Conservation (phyloP, 129 eudicot genomes). For the Gnaphalium uliginosum region DNA sequence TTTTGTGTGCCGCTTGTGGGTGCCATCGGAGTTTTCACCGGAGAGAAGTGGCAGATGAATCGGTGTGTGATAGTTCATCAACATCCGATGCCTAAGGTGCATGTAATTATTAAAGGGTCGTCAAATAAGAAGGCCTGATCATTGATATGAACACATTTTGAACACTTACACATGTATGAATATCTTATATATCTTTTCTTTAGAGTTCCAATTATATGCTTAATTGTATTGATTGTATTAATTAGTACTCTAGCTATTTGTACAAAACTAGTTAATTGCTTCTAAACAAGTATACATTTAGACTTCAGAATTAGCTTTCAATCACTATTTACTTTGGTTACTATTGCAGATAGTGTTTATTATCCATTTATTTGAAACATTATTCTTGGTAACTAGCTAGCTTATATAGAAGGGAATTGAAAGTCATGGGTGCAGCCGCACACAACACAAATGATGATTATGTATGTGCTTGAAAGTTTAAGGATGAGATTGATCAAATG, state of each 20-base stretch:
- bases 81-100: constrained; percentile 33
- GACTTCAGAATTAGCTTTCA: neutral
- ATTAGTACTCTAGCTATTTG: constrained; percentile 13
- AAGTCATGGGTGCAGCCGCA: neutral
- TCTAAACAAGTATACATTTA: constrained; percentile 19
- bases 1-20: constrained; percentile 82
- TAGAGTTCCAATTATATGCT: constrained; percentile 6
- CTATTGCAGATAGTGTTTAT: neutral
- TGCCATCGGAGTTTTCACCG: constrained; percentile 88
- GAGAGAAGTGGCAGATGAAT: constrained; percentile 66
- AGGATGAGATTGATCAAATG: no score
- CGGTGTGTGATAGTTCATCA: constrained; percentile 56
- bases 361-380: no score
- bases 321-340: neutral
- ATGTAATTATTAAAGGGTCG: constrained; percentile 11
- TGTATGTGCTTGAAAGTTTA: no score
- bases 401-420: neutral
- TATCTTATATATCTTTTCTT: constrained; percentile 29
- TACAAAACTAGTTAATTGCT: constrained; percentile 29
- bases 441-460: no score
- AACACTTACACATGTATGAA: constrained; percentile 25
- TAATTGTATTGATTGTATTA: constrained; percentile 29
- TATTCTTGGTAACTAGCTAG: no score
- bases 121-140: constrained; percentile 11
- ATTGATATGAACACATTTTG: constrained; percentile 29